Conservation (phyloP, 2,329 filamentous ascomycete species). For the Cucurbitaria berberidis region DNA sequence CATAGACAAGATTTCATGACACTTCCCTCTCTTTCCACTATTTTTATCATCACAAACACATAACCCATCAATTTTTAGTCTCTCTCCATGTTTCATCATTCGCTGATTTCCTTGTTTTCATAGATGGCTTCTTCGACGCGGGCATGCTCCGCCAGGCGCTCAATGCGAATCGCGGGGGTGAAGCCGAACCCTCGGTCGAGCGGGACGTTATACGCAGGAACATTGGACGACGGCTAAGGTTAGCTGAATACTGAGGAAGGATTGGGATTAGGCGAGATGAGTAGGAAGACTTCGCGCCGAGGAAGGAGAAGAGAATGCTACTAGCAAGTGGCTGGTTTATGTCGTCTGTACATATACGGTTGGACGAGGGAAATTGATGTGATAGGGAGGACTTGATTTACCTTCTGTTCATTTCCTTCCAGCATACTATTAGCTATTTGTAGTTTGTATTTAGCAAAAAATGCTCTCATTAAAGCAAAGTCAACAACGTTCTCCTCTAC, state of each 20-base stretch:
- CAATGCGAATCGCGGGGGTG: conserved; percentile 67
- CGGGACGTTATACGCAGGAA: conserved; percentile 69
- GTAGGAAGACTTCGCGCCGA: no score
- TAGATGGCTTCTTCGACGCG: conserved; percentile 97
- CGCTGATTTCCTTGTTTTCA: conserved; percentile 41
- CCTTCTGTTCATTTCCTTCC: no score
- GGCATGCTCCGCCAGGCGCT: conserved; percentile 91
- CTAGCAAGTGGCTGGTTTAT: no score
- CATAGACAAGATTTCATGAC: conserved; percentile 12
- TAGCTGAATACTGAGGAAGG: conserved; percentile 68
- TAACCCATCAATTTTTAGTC: no score
- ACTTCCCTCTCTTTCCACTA: not conserved
- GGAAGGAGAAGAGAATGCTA: no score
- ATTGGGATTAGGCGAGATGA: not conserved
- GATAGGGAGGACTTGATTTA: no score
- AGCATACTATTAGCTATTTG: no score
- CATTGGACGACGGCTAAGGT: conserved; percentile 74
- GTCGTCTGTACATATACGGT: no score
- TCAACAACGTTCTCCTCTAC: no score
- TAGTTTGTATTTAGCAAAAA: no score
- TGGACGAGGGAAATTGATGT: no score
- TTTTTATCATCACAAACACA: not conserved
- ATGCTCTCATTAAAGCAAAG: no score
- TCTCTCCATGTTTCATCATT: conserved; percentile 9
- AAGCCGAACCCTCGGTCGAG: conserved; percentile 61